Evolutionary conservation across 2,329 filamentous ascomycete species (phyloP), one percentile per base, ranked within the genome.

Genomic region (Helotiales sp.): DNA sequence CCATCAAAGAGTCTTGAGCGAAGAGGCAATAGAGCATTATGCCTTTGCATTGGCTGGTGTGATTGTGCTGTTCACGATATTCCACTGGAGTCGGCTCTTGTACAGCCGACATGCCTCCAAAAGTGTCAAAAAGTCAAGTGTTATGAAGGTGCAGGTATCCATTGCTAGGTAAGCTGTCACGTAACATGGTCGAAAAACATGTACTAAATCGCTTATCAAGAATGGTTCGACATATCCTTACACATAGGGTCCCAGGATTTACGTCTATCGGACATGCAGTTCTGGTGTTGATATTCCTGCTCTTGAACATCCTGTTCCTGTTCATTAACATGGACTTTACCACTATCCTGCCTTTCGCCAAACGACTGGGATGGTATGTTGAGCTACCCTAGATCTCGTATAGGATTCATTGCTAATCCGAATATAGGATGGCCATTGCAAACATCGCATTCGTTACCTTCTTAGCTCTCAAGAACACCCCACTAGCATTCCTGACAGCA

Each of bases 401-500:
- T n/a, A n/a, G 45, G 63, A 66, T 72, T 73, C 37, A 65, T 67
- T 15, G 15, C 47, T 50, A 47, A 40, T 75, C 74, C 37, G 13
- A 34, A 13, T n/a, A 55, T 40, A 86, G 84, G 84, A 78, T 86
- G 73, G 76, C 80, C 0, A 73, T 81, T 13, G 78, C 74, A 34
- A 89, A 89, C 70, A 74, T 87, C 32, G 76, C 79, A 13, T 76
- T 89, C 17, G 80, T 86, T 13, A 78, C 87, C 13, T 83, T 88
- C 58, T 77, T 89, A 17, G 80, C 83, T 0, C 78, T 89, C 49
- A 88, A 87, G 71, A 87, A 88, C 72, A 88, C 86, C 0, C 87
- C 86, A 0, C 75, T 89, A 20, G 83, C 83, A 0, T 82, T 82
- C 66, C 70, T 89, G 11, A 84, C 83, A 1, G 78, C 81, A 1